Evolutionary conservation across 148 eudicot genomes (phyloP), one percentile per base, ranked within the genome.

Genomic region (Rhododendron simsii): DNA sequence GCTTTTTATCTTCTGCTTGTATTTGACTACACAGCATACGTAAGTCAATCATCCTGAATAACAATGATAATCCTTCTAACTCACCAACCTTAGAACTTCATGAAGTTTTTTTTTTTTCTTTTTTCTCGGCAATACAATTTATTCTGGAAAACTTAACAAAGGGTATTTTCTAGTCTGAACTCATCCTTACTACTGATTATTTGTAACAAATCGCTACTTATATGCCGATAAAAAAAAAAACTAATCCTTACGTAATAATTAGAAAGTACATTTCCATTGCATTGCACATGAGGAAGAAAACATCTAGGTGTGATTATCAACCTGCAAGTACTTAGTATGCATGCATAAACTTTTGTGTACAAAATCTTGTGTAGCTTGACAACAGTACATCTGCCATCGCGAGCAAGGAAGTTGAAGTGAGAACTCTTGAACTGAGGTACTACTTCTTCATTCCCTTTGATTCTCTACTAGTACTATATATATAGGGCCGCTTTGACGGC

Each of bases 361-460:
- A 12, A 44, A 10, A 37, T 83, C 30, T 15, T 75, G 88, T 80
- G 41, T 44, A 88, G 89, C 69, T 87, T 75, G 88, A 81, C 78
- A 65, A 59, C 44, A 51, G 83, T 65, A 35, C 76, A 39, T 63
- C 77, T 85, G 88, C 74, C 75, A 78, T 69, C 81, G 18, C 85
- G 45, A 84, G 85, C 81, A 89, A 86, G 87, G 86, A 88, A 85
- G 26, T 86, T 75, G 82, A 73, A 79, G 91, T 85, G 78, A 85
- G 35, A 76, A 86, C 84, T 51, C 85, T 28, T 7, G 91, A 89
- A 85, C 67, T 91, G 35, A 89, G 90, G 92, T 91, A 89, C 67
- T 16, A 55, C 39, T 13, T 2, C 23, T 35, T 75, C 10, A 28
- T 35, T 86, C 39, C 45, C 59, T 4, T 61, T 53, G 5, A 47